Percentiles rank a stretch among this genome's conserved stretches.
These are phyloP conservation scores for Coemansia sp. DNA, from an alignment of 371 early-diverging fungal species.

Conservation along the genomic window DNA sequence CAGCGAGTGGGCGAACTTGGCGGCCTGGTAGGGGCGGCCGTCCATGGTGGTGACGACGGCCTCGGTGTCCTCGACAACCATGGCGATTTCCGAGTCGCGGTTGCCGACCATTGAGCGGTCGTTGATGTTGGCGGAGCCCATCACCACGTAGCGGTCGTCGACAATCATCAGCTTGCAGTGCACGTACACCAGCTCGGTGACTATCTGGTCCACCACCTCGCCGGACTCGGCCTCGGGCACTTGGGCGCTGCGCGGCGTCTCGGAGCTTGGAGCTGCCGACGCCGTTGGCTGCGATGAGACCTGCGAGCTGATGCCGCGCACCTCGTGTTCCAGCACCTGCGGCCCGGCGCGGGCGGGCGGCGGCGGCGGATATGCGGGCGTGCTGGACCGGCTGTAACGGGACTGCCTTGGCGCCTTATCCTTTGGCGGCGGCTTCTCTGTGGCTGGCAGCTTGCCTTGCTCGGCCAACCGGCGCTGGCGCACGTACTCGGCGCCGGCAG, in stretches of 20 bases:
- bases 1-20: slow-evolving; percentile 73
- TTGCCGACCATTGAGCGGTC: slow-evolving; percentile 84
- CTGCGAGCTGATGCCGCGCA: slow-evolving; percentile 15
- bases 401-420: neutral
- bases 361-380: slow-evolving; percentile 24
- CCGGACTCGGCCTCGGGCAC: slow-evolving; percentile 5
- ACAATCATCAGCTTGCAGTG: slow-evolving; percentile 93
- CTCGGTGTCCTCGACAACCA: slow-evolving; percentile 79
- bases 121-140: slow-evolving; percentile 93
- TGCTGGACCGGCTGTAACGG: neutral
- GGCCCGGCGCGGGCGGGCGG: slow-evolving; percentile 19
- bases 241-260: neutral
- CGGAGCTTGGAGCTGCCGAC: slow-evolving; percentile 14
- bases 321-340: slow-evolving; percentile 43
- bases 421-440: neutral
- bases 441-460: neutral
- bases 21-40: slow-evolving; percentile 68
- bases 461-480: slow-evolving; percentile 29
- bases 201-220: slow-evolving; percentile 50
- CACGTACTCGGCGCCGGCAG: slow-evolving; percentile 34
- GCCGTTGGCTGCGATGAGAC: slow-evolving; percentile 12
- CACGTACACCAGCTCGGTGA: slow-evolving; percentile 85
- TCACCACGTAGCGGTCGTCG: slow-evolving; percentile 79
- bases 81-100: slow-evolving; percentile 89
- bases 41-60: slow-evolving; percentile 70